Conservation (phyloP, 208 protist genomes). For the Trypanosoma congolense region DNA sequence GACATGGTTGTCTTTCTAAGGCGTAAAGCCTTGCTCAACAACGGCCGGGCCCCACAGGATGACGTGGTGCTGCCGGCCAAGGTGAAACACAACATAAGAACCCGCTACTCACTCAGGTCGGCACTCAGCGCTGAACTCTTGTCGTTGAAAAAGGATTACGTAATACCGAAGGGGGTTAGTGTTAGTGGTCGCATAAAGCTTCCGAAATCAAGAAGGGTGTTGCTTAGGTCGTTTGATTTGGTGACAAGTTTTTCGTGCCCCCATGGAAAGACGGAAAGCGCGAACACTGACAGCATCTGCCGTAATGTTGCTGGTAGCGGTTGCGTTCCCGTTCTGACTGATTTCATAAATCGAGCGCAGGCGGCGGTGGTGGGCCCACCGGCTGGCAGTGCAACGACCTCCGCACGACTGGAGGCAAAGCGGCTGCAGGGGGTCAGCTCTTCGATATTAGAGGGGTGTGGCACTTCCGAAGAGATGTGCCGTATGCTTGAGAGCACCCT, state of each 20-base stretch:
- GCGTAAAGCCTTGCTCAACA: constrained; percentile 22
- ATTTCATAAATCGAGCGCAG: constrained; percentile 18
- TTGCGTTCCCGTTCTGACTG: not conserved
- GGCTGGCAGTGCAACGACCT: constrained; percentile 47
- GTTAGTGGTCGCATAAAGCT: not conserved
- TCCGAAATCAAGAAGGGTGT: not conserved
- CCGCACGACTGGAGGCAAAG: constrained; percentile 43
- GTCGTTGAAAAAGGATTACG: not conserved
- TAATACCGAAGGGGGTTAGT: not conserved
- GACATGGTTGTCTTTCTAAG: constrained; percentile 26
- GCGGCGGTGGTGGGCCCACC: constrained; percentile 49
- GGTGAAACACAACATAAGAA: constrained; percentile 48
- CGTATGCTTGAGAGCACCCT: not conserved
- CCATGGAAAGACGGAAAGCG: not conserved
- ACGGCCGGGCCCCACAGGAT: constrained; percentile 1
- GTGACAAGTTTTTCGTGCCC: no score
- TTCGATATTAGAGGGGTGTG: not conserved
- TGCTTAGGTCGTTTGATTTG: constrained; percentile 10
- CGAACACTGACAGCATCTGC: not conserved
- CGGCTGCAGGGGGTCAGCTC: constrained; percentile 23
- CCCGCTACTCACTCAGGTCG: constrained; percentile 62
- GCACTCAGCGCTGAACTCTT: constrained; percentile 56
- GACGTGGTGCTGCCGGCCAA: constrained; percentile 18
- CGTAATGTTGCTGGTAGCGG: not conserved
- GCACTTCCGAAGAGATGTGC: not conserved